These are phyloP conservation scores for Malus fusca DNA, from an alignment of 306 rosid genomes.

Conservation along the genomic window DNA sequence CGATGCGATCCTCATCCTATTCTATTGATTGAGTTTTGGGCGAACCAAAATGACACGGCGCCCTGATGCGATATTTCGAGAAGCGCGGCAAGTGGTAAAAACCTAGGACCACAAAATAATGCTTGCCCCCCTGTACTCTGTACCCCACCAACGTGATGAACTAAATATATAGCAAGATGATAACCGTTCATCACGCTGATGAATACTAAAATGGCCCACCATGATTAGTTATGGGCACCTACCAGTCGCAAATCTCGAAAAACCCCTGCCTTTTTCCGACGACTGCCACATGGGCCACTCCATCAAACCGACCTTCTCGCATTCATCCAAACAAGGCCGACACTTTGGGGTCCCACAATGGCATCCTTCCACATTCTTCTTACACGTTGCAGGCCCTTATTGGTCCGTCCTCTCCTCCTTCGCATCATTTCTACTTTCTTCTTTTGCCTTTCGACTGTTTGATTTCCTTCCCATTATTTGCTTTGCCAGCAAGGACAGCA, in stretches of 20 bases:
- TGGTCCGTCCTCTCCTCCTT: conserved; percentile 5
- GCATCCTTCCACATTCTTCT: neutral
- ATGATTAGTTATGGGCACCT: neutral
- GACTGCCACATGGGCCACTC: conserved; percentile 17
- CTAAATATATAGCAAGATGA: neutral
- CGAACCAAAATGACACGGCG: neutral
- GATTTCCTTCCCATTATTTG: neutral
- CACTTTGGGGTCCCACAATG: conserved; percentile 25
- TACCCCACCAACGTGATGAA: neutral
- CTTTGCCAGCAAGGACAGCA: neutral
- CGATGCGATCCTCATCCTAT: neutral
- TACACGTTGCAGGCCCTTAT: conserved; percentile 22
- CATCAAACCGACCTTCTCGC: conserved; percentile 26
- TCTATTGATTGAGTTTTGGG: neutral
- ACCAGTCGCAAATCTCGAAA: conserved; percentile 17
- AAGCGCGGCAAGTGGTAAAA: neutral
- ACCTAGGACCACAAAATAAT: neutral
- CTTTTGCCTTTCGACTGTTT: conserved; percentile 11
- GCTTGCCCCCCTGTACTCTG: neutral
- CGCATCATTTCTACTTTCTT: neutral
- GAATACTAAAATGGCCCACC: conserved; percentile 1
- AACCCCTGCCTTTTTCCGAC: neutral
- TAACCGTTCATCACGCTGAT: neutral
- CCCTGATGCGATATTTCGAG: neutral
- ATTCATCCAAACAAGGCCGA: conserved; percentile 24